These are phyloP conservation scores for Xylariales sp. DNA, from an alignment of 2,329 filamentous ascomycete genomes.

Conservation along the genomic window DNA sequence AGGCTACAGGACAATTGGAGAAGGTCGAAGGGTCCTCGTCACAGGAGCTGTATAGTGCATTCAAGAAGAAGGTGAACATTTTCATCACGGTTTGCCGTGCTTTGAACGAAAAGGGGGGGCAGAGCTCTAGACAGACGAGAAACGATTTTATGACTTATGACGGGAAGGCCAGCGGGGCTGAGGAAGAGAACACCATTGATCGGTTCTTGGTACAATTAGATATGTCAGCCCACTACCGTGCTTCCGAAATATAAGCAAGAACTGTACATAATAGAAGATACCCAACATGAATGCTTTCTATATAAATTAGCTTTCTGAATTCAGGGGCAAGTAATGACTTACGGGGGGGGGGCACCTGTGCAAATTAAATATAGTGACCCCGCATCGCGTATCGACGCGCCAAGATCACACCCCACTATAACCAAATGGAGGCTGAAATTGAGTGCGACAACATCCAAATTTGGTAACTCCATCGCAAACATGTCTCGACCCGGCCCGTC, in stretches of 20 bases:
- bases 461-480: slow-evolving; percentile 6
- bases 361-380: not conserved
- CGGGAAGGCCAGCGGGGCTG: slow-evolving; percentile 30
- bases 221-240: slow-evolving; percentile 62
- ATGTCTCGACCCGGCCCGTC: slow-evolving; percentile 49
- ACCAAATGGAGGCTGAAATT: not conserved
- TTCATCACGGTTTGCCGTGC: slow-evolving; percentile 70
- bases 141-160: slow-evolving; percentile 23
- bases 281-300: not conserved
- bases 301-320: too few species aligned
- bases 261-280: not conserved
- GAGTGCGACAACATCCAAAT: too few species aligned
- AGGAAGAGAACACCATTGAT: slow-evolving; percentile 57
- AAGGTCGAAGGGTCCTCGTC: slow-evolving; percentile 23
- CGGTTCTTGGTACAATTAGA: slow-evolving; percentile 66
- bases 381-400: slow-evolving; percentile 10
- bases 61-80: slow-evolving; percentile 67
- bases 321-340: not conserved
- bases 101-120: slow-evolving; percentile 58
- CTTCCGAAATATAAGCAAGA: slow-evolving; percentile 11
- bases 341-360: not conserved
- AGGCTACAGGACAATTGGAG: slow-evolving; percentile 30
- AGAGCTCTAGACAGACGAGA: slow-evolving; percentile 28
- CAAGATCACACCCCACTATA: slow-evolving; percentile 3
- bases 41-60: slow-evolving; percentile 54